A percentile compares a stretch with the other conserved stretches of the same genome.
These are phyloP conservation scores for Leccinum variicolor DNA, from an alignment of 768 basidiomycete species.

Conservation along the genomic window DNA sequence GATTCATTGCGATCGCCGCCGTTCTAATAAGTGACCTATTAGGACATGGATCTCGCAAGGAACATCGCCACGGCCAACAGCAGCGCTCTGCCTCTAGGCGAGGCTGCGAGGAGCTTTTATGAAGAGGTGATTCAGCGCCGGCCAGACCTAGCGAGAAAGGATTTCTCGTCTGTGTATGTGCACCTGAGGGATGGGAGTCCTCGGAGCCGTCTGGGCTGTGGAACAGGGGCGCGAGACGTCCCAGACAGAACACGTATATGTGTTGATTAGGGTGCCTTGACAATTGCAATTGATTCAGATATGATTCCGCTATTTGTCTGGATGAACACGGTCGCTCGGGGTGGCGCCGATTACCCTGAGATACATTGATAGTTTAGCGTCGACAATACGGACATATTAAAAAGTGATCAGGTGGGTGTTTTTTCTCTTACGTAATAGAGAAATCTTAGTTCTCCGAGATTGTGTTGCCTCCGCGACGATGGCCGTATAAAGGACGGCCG, in stretches of 20 bases:
- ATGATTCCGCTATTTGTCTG: neutral
- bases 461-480: conserved; percentile 24
- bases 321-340: neutral
- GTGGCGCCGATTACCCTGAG: neutral
- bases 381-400: neutral
- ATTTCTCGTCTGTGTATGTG: conserved; percentile 80
- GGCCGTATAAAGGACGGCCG: conserved; percentile 23
- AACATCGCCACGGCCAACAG: conserved; percentile 50
- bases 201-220: conserved; percentile 1
- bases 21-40: conserved; percentile 6
- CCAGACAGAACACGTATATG: conserved; percentile 3
- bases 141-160: conserved; percentile 62
- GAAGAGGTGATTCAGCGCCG: conserved; percentile 45
- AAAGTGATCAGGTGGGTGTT: neutral
- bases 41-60: conserved; percentile 86
- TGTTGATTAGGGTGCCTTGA: conserved; percentile 12
- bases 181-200: conserved; percentile 41
- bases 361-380: neutral
- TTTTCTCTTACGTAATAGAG: conserved; percentile 18
- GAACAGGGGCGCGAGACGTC: neutral
- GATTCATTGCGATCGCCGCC: neutral
- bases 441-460: conserved; percentile 8
- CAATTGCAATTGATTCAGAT: neutral
- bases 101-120: conserved; percentile 64
- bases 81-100: conserved; percentile 62